A percentile compares a stretch with the other conserved stretches of the same genome.
Conservation (phyloP, 2,329 filamentous ascomycete genomes). For the Penicillium freii region DNA sequence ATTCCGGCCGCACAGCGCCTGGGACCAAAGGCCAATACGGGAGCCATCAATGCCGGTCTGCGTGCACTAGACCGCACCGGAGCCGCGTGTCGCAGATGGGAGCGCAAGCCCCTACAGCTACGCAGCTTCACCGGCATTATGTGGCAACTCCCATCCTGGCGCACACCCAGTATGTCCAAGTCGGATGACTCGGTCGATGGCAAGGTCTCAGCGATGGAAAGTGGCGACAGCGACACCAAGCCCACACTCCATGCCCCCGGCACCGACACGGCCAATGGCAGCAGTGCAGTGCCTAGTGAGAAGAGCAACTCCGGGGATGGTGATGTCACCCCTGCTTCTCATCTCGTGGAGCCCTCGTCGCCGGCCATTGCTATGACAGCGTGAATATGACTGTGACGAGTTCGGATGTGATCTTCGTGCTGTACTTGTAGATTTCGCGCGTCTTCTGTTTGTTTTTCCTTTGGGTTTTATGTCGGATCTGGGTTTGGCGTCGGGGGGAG, state of each 20-base stretch:
- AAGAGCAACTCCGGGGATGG: constrained; percentile 57
- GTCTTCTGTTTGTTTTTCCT: background rate
- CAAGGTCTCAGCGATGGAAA: constrained; percentile 54
- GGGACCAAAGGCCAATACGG: constrained; percentile 93
- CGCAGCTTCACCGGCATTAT: constrained; percentile 89
- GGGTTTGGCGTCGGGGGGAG: constrained; percentile 4
- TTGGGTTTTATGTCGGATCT: background rate
- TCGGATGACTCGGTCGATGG: constrained; percentile 57
- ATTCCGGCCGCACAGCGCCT: constrained; percentile 66
- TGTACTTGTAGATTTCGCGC: constrained; percentile 28
- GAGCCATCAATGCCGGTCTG: constrained; percentile 94
- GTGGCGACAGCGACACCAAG: constrained; percentile 57
- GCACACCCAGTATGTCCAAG: constrained; percentile 52
- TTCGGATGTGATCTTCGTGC: constrained; percentile 1
- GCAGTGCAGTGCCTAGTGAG: constrained; percentile 58
- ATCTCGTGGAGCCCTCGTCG: constrained; percentile 53
- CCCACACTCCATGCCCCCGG: constrained; percentile 49
- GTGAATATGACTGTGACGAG: constrained; percentile 19
- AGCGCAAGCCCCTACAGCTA: constrained; percentile 74
- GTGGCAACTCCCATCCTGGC: constrained; percentile 83
- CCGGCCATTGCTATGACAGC: constrained; percentile 45
- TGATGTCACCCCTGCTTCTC: constrained; percentile 46
- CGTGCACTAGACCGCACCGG: constrained; percentile 90
- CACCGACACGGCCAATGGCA: constrained; percentile 23
- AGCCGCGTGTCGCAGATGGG: constrained; percentile 89